Evolutionary conservation across 2,329 filamentous ascomycete species (phyloP), one percentile per base, ranked within the genome.

Genomic region (Aspergillus udagawae): DNA sequence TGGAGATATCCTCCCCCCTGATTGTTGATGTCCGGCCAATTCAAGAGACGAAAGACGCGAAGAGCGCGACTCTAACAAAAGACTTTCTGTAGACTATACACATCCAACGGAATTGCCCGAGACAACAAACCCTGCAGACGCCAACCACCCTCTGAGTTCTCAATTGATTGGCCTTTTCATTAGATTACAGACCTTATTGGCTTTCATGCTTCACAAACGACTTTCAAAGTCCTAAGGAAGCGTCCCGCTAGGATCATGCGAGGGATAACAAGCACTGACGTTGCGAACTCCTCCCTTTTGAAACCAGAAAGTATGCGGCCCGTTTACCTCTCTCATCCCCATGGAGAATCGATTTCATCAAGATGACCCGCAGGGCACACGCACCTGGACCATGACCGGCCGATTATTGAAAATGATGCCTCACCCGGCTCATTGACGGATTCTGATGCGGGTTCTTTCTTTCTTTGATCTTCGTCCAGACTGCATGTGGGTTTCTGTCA

Each of bases 361-460:
- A 38, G n/a, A 53, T 41, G 51, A 57, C 62, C 58, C 57, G 63
- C 60, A 60, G 42, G 42, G 21, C 59, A 64, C 63, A 56, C 55
- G 54, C 52, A 49, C 54, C 53, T 47, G 23, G 44, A 58, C 44
- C 52, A 60, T 21, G 42, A 52, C 51, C 55, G 27, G 54, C 58
- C 56, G 58, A 51, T 62, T 56, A 63, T 66, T 67, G 60, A 65
- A 67, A 65, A 63, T 64, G 63, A 66, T 55, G 62, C 60, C 62
- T 65, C 61, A 64, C 59, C 63, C 62, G 45, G 50, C 52, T 44
- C 50, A 28, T 60, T 42, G 51, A 49, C 20, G 38, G 35, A 57
- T 52, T 38, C 32, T 6, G 14, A 38, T 38, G 32, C 32, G 32
- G 14, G 12, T 38, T 55, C 23, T 56, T 51, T 55, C 44, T 32